phyloP scores from a whole-genome alignment of 768 basidiomycete genomes.

The Leccinum longicurvipes region DNA sequence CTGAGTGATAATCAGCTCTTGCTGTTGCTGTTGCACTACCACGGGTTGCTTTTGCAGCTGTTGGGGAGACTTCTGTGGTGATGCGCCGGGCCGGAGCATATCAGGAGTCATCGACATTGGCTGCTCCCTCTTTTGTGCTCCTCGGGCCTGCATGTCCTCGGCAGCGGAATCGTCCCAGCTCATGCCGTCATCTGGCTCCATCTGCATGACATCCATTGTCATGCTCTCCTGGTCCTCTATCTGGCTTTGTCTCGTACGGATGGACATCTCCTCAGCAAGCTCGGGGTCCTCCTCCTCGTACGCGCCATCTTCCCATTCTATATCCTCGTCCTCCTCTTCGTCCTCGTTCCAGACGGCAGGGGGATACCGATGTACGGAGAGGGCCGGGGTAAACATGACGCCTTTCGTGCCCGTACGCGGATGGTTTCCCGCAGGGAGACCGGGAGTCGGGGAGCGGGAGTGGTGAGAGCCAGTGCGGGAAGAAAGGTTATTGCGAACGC shows the following conservation, averaged over 20 bases:
- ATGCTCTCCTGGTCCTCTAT: conserved; percentile 28
- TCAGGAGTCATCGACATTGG: conserved; percentile 30
- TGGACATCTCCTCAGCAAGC: conserved; percentile 54
- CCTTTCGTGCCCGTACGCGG: conserved; percentile 35
- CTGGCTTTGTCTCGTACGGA: conserved; percentile 37
- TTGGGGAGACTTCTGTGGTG: conserved; percentile 23
- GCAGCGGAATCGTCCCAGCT: conserved; percentile 78
- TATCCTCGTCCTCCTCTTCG: conserved; percentile 54
- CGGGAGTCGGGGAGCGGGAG: conserved; percentile 46
- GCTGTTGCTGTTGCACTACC: conserved; percentile 24
- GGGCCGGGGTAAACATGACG: conserved; percentile 71
- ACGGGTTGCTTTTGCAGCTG: conserved; percentile 3
- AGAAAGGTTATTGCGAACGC: conserved; percentile 48
- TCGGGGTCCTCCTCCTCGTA: conserved; percentile 70
- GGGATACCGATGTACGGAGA: conserved; percentile 70
- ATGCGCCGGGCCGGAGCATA: conserved; percentile 33
- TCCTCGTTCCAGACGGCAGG: conserved; percentile 84
- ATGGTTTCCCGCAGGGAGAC: conserved; percentile 29
- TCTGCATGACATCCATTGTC: conserved; percentile 32
- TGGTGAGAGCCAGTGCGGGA: conserved; percentile 48
- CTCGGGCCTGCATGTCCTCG: conserved; percentile 44
- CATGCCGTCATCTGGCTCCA: conserved; percentile 83
- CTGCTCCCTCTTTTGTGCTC: conserved; percentile 24
- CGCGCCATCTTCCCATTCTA: conserved; percentile 59
- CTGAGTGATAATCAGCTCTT: conserved; percentile 28